Percentiles rank a stretch among this genome's conserved stretches.
Evolutionary conservation across 2,329 filamentous ascomycete species (phyloP).

Genomic region (Alternaria ventricosa): DNA sequence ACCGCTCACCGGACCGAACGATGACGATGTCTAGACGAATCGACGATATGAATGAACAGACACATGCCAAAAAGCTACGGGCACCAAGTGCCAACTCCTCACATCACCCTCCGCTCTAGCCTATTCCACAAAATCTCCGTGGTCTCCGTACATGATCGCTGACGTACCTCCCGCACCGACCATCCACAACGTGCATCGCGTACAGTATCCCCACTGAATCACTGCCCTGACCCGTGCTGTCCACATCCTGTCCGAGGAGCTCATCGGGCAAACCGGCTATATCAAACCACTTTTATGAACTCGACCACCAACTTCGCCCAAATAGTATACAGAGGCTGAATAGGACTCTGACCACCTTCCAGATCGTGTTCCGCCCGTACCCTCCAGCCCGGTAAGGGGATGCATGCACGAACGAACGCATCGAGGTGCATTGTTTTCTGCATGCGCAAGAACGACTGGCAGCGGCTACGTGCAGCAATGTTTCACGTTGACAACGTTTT

Average conservation of each 20-base stretch:
- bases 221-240: neutral
- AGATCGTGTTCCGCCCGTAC: neutral
- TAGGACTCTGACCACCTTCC: neutral
- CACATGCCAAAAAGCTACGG: neutral
- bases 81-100: neutral
- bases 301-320: neutral
- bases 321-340: neutral
- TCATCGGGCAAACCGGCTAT: neutral
- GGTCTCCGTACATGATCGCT: neutral
- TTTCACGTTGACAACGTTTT: neutral
- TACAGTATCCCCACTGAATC: neutral
- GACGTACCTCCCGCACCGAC: neutral
- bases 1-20: neutral
- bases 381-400: slow-evolving; percentile 3
- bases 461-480: neutral
- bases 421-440: neutral
- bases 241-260: neutral
- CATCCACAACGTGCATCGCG: neutral
- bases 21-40: neutral
- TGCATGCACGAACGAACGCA: neutral
- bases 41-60: neutral
- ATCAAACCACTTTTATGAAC: neutral
- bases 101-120: neutral
- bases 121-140: neutral
- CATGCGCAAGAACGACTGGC: neutral